Evolutionary conservation across 768 basidiomycete genomes (phyloP), one percentile per base, ranked within the genome.

Genomic region (Filobasidium floriforme): DNA sequence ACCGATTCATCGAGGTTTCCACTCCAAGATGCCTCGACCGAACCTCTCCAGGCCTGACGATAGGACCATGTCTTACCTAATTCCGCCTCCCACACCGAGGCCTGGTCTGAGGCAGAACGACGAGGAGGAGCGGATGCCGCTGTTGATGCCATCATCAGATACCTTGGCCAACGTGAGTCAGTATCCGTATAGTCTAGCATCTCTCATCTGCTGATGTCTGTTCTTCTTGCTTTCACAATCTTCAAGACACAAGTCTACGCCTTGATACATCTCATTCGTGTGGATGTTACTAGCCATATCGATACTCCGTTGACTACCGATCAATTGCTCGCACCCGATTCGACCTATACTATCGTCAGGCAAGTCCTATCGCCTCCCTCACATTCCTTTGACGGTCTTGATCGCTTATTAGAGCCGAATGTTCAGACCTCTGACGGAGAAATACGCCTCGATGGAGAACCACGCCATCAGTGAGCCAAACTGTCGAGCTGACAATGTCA

Each of bases 241-340:
- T 22, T 15, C 19, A 26, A 65, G 64, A 88, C 85, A 0, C 79
- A 82, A 29, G 88, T 91, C 0, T 92, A 88, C 75, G 90, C 90
- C 7, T 80, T 89, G 60, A 89, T 93, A 44, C 89, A 90, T 68
- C 83, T 86, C 79, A 88, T 92, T 69, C 80, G 87, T 79, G 77
- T 69, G 22, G 70, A 79, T 57, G 75, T 69, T 61, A 69, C 73
- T 60, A 55, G 49, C 67, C 80, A 80, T 70, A 80, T 81, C 63
- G 80, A 96, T 76, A 89, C 91, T 0, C 90, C 93, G 9, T 82
- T 96, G 67, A 84, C 84, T 0, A 86, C 87, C 68, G 90, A 91
- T 18, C 77, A 93, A 87, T 81, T 96, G 54, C 84, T 83, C 0
- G 87, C 88, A 0, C 90, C 93, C 1, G 93, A 97, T 76, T 83